phyloP scores from a whole-genome alignment of 352 stramenopile species.

The Thalassiosira livingstoniorum region DNA sequence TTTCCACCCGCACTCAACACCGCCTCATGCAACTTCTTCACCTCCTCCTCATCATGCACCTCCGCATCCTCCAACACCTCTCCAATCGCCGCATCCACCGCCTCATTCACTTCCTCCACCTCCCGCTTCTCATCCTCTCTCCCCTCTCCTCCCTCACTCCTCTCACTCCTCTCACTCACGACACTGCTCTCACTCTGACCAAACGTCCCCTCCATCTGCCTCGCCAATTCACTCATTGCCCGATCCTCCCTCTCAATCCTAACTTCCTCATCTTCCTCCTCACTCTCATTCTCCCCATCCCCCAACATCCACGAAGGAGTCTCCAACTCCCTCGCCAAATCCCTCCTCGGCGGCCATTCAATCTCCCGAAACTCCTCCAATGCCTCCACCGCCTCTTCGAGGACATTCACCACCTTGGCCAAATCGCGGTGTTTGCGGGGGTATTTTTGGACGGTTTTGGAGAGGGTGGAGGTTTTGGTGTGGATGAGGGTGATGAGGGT shows the following conservation, averaged over 20 bases:
- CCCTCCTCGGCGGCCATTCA: constrained; percentile 67
- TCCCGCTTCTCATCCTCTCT: not conserved
- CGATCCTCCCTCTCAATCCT: constrained; percentile 7
- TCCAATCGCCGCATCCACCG: constrained; percentile 20
- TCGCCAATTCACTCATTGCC: constrained; percentile 21
- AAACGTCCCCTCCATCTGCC: constrained; percentile 19
- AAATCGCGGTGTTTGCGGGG: constrained; percentile 61
- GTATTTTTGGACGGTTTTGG: constrained; percentile 62
- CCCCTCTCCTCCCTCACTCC: not conserved
- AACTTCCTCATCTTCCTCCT: constrained; percentile 13
- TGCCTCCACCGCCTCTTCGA: constrained; percentile 64
- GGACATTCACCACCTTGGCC: constrained; percentile 57
- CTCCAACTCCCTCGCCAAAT: constrained; percentile 42
- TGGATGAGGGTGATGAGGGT: constrained; percentile 53
- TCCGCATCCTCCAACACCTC: constrained; percentile 34
- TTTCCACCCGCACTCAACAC: constrained; percentile 15
- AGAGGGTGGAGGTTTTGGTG: constrained; percentile 42
- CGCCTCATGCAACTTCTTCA: constrained; percentile 32
- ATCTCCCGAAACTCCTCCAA: constrained; percentile 77
- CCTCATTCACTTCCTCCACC: not conserved
- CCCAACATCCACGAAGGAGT: constrained; percentile 43
- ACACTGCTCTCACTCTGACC: constrained; percentile 4
- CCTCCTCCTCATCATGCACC: constrained; percentile 46
- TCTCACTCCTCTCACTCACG: not conserved
- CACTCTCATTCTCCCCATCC: constrained; percentile 15